Percentiles rank a stretch among this genome's conserved stretches.
Evolutionary conservation across 768 basidiomycete genomes (phyloP).

Genomic region (Baorangia bicolor): DNA sequence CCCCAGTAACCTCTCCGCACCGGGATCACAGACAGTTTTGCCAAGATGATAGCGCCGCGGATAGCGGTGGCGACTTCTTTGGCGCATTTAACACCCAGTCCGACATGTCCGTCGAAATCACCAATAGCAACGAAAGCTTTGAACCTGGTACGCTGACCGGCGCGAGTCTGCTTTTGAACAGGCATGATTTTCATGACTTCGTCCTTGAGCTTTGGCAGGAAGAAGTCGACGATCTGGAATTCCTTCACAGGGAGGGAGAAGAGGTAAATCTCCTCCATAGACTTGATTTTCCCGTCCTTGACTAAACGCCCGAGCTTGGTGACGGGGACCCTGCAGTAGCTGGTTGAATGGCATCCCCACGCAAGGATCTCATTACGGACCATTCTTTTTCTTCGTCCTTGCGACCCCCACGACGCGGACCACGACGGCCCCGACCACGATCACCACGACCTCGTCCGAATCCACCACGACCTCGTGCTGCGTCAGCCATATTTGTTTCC

Average conservation of each 20-base stretch:
- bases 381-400: slow-evolving; percentile 99
- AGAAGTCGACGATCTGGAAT: slow-evolving; percentile 98
- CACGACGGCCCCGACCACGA: slow-evolving; percentile 60
- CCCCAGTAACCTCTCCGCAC: slow-evolving; percentile 99
- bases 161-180: slow-evolving; percentile 99
- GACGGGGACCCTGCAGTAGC: slow-evolving; percentile 77
- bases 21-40: slow-evolving; percentile 96
- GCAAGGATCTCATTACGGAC: slow-evolving; percentile 45
- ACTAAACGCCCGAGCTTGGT: slow-evolving; percentile 99
- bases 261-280: slow-evolving; percentile 99
- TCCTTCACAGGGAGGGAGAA: slow-evolving; percentile 99
- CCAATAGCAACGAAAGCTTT: slow-evolving; percentile 99
- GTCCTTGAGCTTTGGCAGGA: slow-evolving; percentile 99
- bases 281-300: slow-evolving; percentile 99
- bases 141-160: slow-evolving; percentile 99
- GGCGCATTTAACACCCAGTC: slow-evolving; percentile 98
- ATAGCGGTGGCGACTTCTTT: slow-evolving; percentile 99
- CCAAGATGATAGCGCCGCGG: slow-evolving; percentile 98
- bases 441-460: slow-evolving; percentile 84
- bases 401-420: slow-evolving; percentile 93
- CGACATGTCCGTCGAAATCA: slow-evolving; percentile 98
- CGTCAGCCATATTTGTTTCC: slow-evolving; percentile 71
- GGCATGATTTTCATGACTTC: slow-evolving; percentile 99
- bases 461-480: slow-evolving; percentile 90
- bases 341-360: slow-evolving; percentile 3